Percentiles rank a stretch among this genome's conserved stretches.
These are phyloP conservation scores for Candida tetrigidarum DNA, from an alignment of 1,139 yeast genomes.

Conservation along the genomic window DNA sequence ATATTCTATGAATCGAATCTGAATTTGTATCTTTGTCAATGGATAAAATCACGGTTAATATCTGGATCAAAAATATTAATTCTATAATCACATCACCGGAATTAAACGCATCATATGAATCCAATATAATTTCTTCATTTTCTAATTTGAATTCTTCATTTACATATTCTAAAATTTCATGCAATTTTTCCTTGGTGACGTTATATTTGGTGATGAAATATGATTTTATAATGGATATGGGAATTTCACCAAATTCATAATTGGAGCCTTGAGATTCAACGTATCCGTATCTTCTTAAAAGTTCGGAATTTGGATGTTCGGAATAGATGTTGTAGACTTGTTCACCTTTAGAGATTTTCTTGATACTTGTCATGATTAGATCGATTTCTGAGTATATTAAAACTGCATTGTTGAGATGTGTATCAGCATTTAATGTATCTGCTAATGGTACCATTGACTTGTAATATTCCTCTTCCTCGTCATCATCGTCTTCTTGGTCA, in stretches of 20 bases:
- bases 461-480: conserved; percentile 43
- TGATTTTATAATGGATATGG: conserved; percentile 41
- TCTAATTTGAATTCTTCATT: conserved; percentile 19
- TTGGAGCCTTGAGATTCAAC: conserved; percentile 78
- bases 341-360: conserved; percentile 60
- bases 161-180: conserved; percentile 33
- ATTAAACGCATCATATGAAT: conserved; percentile 63
- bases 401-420: conserved; percentile 77
- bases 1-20: conserved; percentile 46
- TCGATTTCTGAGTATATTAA: conserved; percentile 49
- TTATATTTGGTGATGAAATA: conserved; percentile 31
- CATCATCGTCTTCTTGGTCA: conserved; percentile 22
- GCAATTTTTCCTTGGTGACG: conserved; percentile 26
- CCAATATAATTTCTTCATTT: conserved; percentile 48
- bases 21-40: conserved; percentile 36
- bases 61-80: conserved; percentile 54
- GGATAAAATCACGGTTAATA: conserved; percentile 46
- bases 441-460: conserved; percentile 96
- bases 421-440: conserved; percentile 87
- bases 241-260: conserved; percentile 81
- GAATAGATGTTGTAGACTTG: conserved; percentile 92
- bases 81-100: conserved; percentile 64
- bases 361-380: conserved; percentile 73
- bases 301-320: conserved; percentile 86
- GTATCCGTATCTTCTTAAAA: conserved; percentile 88